Evolutionary conservation across 768 basidiomycete species (phyloP).

Genomic region (Pisolithus albus): DNA sequence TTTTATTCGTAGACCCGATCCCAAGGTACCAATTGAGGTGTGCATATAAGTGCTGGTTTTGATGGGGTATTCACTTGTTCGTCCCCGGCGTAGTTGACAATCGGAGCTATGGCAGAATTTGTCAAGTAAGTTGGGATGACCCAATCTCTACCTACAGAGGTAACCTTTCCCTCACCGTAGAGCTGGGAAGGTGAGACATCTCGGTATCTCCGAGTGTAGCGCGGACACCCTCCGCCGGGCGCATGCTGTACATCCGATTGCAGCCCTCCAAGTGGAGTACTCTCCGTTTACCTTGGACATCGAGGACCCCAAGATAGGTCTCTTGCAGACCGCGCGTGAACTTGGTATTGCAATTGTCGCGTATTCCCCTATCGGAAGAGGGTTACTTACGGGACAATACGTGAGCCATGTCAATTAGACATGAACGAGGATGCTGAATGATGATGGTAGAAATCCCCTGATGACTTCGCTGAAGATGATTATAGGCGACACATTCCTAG

Average conservation of each 20-base stretch:
- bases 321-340: slow-evolving; percentile 42
- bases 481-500: slow-evolving; percentile 16
- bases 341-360: slow-evolving; percentile 44
- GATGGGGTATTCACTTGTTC: not conserved
- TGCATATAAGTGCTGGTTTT: not conserved
- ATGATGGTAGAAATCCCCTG: slow-evolving; percentile 22
- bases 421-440: not conserved
- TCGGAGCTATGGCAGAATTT: slow-evolving; percentile 45
- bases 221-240: slow-evolving; percentile 44
- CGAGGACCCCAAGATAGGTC: slow-evolving; percentile 35
- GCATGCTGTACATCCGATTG: slow-evolving; percentile 42
- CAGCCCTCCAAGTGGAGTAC: slow-evolving; percentile 46
- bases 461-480: slow-evolving; percentile 27
- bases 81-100: slow-evolving; percentile 28
- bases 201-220: slow-evolving; percentile 50
- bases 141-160: not conserved
- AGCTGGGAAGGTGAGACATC: slow-evolving; percentile 33
- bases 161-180: slow-evolving; percentile 3
- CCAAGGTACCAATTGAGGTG: slow-evolving; percentile 42
- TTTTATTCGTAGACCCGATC: slow-evolving; percentile 29
- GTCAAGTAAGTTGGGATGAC: slow-evolving; percentile 34
- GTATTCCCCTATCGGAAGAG: slow-evolving; percentile 49
- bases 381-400: slow-evolving; percentile 41
- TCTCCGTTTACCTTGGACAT: slow-evolving; percentile 44
- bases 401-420: slow-evolving; percentile 19